Evolutionary conservation across 495 filamentous ascomycete genomes (phyloP).

Genomic region (Xylaria castorea): DNA sequence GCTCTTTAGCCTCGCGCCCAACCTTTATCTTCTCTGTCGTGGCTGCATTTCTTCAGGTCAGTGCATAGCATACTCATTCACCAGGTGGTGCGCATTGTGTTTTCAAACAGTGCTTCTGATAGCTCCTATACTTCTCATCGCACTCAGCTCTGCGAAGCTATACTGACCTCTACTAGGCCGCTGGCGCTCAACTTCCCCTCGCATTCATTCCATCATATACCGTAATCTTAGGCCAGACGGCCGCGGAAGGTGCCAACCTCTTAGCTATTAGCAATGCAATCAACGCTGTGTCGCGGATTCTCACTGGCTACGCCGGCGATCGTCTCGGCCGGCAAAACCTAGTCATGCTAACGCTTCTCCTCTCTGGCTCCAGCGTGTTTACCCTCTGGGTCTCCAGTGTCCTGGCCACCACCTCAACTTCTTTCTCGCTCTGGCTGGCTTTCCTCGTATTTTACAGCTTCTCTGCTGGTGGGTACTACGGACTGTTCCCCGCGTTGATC

Average conservation of each 20-base stretch:
- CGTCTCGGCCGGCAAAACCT: conserved; percentile 61
- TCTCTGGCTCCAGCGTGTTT: conserved; percentile 55
- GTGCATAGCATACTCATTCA: conserved; percentile 21
- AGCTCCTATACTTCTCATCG: background rate
- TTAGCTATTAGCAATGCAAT: conserved; percentile 62
- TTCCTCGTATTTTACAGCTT: conserved; percentile 63
- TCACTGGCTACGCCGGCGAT: conserved; percentile 59
- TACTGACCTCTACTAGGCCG: conserved; percentile 33
- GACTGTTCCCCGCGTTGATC: conserved; percentile 55
- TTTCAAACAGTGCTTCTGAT: background rate
- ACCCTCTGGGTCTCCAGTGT: conserved; percentile 58
- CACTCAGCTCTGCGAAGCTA: background rate
- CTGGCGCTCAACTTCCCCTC: conserved; percentile 52
- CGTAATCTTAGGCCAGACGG: conserved; percentile 48
- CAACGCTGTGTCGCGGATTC: conserved; percentile 59
- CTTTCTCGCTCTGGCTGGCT: conserved; percentile 52
- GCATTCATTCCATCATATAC: conserved; percentile 57
- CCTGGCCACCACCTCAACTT: conserved; percentile 21
- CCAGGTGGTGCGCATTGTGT: background rate
- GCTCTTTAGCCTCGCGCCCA: conserved; percentile 47
- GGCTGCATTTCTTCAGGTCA: conserved; percentile 53
- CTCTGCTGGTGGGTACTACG: conserved; percentile 57
- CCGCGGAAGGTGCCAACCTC: conserved; percentile 52
- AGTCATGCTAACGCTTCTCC: conserved; percentile 55
- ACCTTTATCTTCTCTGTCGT: conserved; percentile 51